A percentile compares a stretch with the other conserved stretches of the same genome.
phyloP scores from a whole-genome alignment of 208 protist species.

The Leishmania gerbilli region DNA sequence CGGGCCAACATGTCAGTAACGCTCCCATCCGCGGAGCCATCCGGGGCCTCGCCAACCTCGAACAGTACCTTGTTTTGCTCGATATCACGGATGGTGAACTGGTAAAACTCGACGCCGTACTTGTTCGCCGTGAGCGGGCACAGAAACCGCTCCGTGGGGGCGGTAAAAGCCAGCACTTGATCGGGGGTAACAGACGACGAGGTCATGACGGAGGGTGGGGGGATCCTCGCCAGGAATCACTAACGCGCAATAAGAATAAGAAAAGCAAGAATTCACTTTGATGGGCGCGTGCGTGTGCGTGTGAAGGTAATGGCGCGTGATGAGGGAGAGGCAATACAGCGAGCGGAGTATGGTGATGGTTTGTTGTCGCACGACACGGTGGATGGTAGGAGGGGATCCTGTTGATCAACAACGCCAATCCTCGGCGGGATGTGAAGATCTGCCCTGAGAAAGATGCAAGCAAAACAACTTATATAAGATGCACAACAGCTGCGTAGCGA shows the following conservation, averaged over 20 bases:
- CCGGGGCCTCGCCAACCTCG: constrained; percentile 66
- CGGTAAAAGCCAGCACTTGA: constrained; percentile 63
- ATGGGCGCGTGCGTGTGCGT: not conserved
- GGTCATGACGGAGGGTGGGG: not conserved
- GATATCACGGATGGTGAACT: constrained; percentile 94
- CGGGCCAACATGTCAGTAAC: constrained; percentile 28
- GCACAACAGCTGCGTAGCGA: not conserved
- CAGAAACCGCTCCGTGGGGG: constrained; percentile 86
- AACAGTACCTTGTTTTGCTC: constrained; percentile 86
- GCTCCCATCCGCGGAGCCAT: constrained; percentile 25
- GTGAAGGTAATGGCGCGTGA: not conserved
- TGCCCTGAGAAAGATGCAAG: not conserved
- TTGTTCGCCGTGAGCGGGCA: constrained; percentile 92
- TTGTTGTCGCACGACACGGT: not conserved
- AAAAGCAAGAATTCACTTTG: too few relatives aligned
- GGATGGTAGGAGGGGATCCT: not conserved
- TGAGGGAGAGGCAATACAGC: not conserved
- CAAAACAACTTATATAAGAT: not conserved
- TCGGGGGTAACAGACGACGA: constrained; percentile 60
- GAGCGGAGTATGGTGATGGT: not conserved
- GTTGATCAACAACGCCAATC: not conserved
- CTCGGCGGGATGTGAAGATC: not conserved
- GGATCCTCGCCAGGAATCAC: not conserved
- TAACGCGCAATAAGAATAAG: not conserved
- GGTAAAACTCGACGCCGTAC: constrained; percentile 94